A percentile compares a stretch with the other conserved stretches of the same genome.
Evolutionary conservation across 2,329 filamentous ascomycete genomes (phyloP).

Genomic region (Penicillium sp.): DNA sequence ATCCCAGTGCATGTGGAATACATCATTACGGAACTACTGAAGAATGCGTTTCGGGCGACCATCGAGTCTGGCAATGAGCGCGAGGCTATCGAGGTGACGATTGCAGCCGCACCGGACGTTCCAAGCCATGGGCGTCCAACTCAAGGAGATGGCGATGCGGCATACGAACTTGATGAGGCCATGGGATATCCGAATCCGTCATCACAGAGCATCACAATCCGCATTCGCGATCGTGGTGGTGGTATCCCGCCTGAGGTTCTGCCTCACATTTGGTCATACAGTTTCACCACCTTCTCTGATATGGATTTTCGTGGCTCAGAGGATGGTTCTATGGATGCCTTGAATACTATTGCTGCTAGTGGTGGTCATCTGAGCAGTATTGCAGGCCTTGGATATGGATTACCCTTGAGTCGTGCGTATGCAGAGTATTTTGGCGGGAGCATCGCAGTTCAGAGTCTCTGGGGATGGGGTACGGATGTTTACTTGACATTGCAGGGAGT

Average conservation of each 20-base stretch:
- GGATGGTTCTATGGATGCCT: constrained; percentile 60
- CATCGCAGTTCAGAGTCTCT: constrained; percentile 90
- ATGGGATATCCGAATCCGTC: constrained; percentile 41
- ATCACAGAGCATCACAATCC: constrained; percentile 83
- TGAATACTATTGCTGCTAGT: constrained; percentile 71
- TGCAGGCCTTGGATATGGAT: constrained; percentile 86
- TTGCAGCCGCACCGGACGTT: constrained; percentile 67
- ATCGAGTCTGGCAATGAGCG: constrained; percentile 77
- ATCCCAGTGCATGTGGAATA: constrained; percentile 97
- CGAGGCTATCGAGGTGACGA: constrained; percentile 86
- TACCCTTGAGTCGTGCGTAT: constrained; percentile 87
- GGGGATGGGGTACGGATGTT: constrained; percentile 81
- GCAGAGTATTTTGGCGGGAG: constrained; percentile 98
- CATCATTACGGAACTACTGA: constrained; percentile 92
- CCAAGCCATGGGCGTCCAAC: constrained; percentile 33
- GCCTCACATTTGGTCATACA: constrained; percentile 92
- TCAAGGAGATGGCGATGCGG: constrained; percentile 28
- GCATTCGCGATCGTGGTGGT: constrained; percentile 92
- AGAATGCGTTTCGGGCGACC: constrained; percentile 93
- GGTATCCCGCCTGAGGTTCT: constrained; percentile 83
- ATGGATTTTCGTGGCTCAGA: constrained; percentile 50
- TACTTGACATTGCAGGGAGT: constrained; percentile 63
- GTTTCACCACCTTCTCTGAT: constrained; percentile 90
- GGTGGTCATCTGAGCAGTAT: constrained; percentile 77
- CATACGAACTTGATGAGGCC: constrained; percentile 33